Evolutionary conservation across 2,329 filamentous ascomycete genomes (phyloP), one percentile per base, ranked within the genome.

Genomic region (Fusarium buxicola): DNA sequence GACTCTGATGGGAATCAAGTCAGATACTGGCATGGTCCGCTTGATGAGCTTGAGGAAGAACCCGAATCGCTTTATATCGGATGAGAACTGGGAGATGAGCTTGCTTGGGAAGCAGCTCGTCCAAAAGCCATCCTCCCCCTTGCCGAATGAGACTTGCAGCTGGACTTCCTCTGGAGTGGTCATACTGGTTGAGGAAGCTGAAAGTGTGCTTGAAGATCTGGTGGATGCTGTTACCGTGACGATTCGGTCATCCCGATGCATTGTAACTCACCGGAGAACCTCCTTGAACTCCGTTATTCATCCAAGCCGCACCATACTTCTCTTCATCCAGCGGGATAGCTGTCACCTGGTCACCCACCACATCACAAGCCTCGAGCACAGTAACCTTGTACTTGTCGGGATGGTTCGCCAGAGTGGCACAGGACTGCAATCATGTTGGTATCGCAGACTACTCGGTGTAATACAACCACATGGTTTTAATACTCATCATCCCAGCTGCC

Each of bases 161-260:
- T 84, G 80, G 35, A 89, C 83, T 8, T 85, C 82, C 63, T 86
- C 80, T 4, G 86, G 80, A 79, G 65, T 83, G 80, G 11, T 82
- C 82, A 62, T 88, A 82, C 45, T 82, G 78, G 6, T 81, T 77
- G 68, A 89, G 89, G 81, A 88, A 88, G 48, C 84, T 85, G 78
- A 89, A 84, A 1, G 86, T 89, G 68, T 89, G 87, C 69, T 89
- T 86, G 75, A 89, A 89, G 63, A 89, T 89, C 76, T 87, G 28
- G 28, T 2, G 25, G 9, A 7, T 2, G 7, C 5, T n/a, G 1
- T 18, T 49, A 31, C 24, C 24, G 8, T 18, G 54, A 36, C 38
- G 13, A 27, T 15, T 16, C 27, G 46, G 9, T 10, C 5, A 24
- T 5, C 13, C 8, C 12, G 12, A 11, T 5, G 3, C 4, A 32